Evolutionary conservation across 2,329 filamentous ascomycete species (phyloP).

Genomic region (Cercospora sp.): DNA sequence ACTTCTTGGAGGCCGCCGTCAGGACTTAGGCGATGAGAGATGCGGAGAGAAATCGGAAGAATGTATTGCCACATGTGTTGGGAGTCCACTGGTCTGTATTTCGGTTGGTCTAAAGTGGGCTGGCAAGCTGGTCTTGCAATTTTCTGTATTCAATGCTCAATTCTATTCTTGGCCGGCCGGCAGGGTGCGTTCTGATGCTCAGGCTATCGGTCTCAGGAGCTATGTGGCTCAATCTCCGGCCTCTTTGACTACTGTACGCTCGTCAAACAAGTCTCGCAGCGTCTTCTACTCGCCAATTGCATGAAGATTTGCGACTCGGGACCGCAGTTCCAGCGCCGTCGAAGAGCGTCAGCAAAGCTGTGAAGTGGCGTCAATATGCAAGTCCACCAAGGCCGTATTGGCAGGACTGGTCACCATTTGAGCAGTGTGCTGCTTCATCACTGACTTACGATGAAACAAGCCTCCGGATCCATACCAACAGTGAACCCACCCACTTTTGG

Average conservation of each 20-base stretch:
- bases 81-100: too few relatives aligned
- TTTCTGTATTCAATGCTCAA: not conserved
- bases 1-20: slow-evolving; percentile 15
- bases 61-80: too few relatives aligned
- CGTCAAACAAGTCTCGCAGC: too few relatives aligned
- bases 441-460: not conserved
- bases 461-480: not conserved
- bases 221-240: not conserved
- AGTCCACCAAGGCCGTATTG: not conserved
- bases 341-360: not conserved
- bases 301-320: too few relatives aligned
- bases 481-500: not conserved
- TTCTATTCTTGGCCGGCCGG: too few relatives aligned
- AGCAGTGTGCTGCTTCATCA: not conserved
- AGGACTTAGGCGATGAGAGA: not conserved
- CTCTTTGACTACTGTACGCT: not conserved
- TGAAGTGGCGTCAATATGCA: not conserved
- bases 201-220: not conserved
- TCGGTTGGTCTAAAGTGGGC: too few relatives aligned
- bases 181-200: not conserved
- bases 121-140: not conserved
- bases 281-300: too few relatives aligned
- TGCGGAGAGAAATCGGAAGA: too few relatives aligned
- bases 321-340: not conserved
- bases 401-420: not conserved